Percentiles rank a stretch among this genome's conserved stretches.
Conservation (phyloP, 148 eudicot genomes). For the Amaranthus palmeri region DNA sequence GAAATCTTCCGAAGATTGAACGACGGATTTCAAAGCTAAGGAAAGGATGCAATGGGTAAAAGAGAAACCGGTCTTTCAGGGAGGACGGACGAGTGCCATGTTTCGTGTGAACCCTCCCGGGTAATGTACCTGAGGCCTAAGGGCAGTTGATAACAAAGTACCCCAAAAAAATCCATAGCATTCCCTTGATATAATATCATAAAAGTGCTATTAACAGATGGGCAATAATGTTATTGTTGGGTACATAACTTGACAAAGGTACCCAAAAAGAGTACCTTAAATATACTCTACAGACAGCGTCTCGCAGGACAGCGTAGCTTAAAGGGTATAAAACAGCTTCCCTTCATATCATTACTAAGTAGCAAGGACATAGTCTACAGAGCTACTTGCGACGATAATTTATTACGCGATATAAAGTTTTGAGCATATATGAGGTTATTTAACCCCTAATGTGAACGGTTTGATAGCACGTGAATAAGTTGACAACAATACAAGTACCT, state of each 20-base stretch:
- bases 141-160: too few relatives aligned
- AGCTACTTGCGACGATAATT: conserved; percentile 19
- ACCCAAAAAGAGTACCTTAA: not conserved
- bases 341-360: conserved; percentile 4
- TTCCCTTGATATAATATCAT: too few relatives aligned
- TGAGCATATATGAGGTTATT: conserved; percentile 15
- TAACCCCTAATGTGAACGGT: conserved; percentile 11
- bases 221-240: too few relatives aligned
- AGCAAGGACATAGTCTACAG: conserved; percentile 2
- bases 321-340: conserved; percentile 5
- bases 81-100: too few relatives aligned
- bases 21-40: too few relatives aligned
- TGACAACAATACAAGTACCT: conserved; percentile 25
- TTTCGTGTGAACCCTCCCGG: too few relatives aligned
- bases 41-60: too few relatives aligned
- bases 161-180: too few relatives aligned
- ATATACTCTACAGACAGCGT: conserved; percentile 5
- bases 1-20: too few relatives aligned
- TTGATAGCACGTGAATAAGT: conserved; percentile 8
- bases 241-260: not conserved
- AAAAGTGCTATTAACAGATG: too few relatives aligned
- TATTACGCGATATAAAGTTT: conserved; percentile 20
- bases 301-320: conserved; percentile 3
- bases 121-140: too few relatives aligned
- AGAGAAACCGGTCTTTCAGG: too few relatives aligned